Conservation (phyloP, 1,284 basidiomycete genomes). For the Naganishia albida region DNA sequence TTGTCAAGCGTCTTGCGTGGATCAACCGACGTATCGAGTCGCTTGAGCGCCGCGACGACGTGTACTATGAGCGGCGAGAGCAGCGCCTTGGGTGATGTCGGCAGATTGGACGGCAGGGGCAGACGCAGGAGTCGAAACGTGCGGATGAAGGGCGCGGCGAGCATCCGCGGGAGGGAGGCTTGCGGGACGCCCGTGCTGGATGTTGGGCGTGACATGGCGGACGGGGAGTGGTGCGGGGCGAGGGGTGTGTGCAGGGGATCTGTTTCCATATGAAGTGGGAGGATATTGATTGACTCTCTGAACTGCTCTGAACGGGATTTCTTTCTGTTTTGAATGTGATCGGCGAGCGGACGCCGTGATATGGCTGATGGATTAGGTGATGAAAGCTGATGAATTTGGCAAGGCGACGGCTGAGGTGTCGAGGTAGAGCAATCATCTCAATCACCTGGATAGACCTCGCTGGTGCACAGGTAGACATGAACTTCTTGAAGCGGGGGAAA, state of each 20-base stretch:
- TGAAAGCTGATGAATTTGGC: no score
- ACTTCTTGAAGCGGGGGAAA: no score
- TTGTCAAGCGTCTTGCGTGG: conserved; percentile 68
- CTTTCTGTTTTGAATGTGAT: conserved; percentile 2
- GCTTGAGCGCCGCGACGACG: conserved; percentile 51
- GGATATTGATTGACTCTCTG: not conserved
- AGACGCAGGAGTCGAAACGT: conserved; percentile 39
- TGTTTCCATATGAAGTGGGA: no score
- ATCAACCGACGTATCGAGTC: conserved; percentile 74
- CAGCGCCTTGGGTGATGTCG: conserved; percentile 38
- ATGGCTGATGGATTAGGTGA: not conserved
- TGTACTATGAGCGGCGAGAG: conserved; percentile 45
- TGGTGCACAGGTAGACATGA: no score
- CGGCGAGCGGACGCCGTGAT: not conserved
- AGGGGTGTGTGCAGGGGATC: not conserved
- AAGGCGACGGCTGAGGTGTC: no score
- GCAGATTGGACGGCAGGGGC: conserved; percentile 40
- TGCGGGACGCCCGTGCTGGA: conserved; percentile 23
- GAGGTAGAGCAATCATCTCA: no score
- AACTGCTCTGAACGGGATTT: not conserved
- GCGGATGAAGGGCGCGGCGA: conserved; percentile 43
- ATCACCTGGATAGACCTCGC: no score
- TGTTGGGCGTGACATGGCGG: conserved; percentile 14
- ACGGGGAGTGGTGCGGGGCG: not conserved
- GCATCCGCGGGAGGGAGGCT: conserved; percentile 44